Evolutionary conservation across 345 rosid species (phyloP).

Genomic region (Carallia pectinifolia): DNA sequence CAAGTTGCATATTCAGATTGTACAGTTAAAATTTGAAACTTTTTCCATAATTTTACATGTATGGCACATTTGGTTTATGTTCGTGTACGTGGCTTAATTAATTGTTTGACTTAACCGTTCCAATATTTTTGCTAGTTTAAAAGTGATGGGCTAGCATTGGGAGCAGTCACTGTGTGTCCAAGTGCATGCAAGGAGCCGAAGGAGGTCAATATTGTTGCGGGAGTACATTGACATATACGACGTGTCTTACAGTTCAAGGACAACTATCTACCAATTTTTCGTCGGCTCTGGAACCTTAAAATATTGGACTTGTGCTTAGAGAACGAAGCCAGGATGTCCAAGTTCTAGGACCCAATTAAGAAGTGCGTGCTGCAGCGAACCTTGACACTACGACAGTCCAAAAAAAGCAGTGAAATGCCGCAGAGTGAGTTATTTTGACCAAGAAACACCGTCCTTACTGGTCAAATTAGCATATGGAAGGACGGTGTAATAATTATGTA

Average conservation of each 20-base stretch:
- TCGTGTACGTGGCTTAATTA: conserved; percentile 1
- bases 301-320: neutral
- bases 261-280: conserved; percentile 14
- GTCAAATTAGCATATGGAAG: too few relatives aligned
- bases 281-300: neutral
- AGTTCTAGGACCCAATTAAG: conserved; percentile 2
- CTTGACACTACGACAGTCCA: conserved; percentile 5
- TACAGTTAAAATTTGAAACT: too few relatives aligned
- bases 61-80: conserved; percentile 9
- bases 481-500: too few relatives aligned
- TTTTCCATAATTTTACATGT: too few relatives aligned
- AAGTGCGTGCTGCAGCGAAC: conserved; percentile 21
- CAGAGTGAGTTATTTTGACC: too few relatives aligned
- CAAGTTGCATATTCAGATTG: too few relatives aligned
- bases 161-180: conserved; percentile 12
- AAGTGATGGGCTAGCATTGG: neutral
- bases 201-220: conserved; percentile 7
- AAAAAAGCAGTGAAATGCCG: too few relatives aligned
- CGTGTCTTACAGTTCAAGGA: conserved; percentile 42
- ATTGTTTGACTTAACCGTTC: conserved; percentile 32
- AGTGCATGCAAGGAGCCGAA: conserved; percentile 19
- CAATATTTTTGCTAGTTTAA: neutral
- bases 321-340: conserved; percentile 6
- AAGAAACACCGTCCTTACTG: too few relatives aligned
- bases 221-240: conserved; percentile 29